phyloP scores from a whole-genome alignment of 441 rosid species.

The Metrosideros polymorpha region DNA sequence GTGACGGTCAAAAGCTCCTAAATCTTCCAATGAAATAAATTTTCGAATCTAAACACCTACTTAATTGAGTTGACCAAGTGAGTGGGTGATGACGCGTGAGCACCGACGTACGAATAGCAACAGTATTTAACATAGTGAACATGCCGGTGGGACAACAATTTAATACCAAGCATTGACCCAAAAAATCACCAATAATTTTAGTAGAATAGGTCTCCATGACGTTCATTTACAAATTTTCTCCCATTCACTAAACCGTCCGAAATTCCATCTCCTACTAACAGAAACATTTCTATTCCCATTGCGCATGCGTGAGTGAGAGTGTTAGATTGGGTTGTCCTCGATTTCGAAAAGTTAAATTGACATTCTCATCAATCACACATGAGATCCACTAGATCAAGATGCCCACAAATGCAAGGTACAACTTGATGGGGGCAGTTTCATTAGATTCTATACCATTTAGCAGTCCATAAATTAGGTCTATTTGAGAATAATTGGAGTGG shows the following conservation, averaged over 20 bases:
- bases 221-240: background rate
- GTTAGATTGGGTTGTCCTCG: background rate
- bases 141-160: background rate
- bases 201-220: background rate
- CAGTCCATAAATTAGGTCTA: background rate
- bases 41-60: background rate
- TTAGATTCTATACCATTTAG: background rate
- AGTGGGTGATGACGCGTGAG: background rate
- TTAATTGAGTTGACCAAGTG: background rate
- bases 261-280: background rate
- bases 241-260: background rate
- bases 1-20: background rate
- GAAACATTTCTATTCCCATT: background rate
- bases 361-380: background rate
- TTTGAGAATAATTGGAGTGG: background rate
- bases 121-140: background rate
- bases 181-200: background rate
- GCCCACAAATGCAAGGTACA: background rate
- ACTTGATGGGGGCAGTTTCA: background rate
- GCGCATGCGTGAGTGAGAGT: background rate
- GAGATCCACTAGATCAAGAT: background rate
- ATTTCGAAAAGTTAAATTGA: background rate
- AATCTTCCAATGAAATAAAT: background rate
- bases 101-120: background rate
- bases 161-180: background rate